phyloP scores from a whole-genome alignment of 768 basidiomycete species.

The Cystobasidiopsis lactophilus region DNA sequence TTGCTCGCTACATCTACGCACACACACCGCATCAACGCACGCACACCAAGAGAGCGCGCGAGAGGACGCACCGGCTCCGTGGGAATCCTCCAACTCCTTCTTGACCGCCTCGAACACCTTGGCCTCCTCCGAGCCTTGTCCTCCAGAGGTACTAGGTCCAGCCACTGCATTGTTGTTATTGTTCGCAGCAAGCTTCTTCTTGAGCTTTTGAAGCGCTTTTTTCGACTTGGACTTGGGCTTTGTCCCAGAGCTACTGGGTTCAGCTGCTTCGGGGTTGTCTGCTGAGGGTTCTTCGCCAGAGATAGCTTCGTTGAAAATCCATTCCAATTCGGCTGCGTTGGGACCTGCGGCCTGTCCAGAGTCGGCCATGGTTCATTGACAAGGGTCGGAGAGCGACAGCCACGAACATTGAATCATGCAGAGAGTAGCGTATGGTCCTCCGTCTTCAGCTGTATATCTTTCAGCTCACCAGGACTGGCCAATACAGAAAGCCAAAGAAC shows the following conservation, averaged over 20 bases:
- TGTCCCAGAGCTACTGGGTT: neutral
- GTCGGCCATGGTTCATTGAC: no score
- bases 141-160: no score
- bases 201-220: slow-evolving; percentile 7
- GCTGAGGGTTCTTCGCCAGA: neutral
- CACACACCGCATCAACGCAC: no score
- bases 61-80: no score
- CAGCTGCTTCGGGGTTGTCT: neutral
- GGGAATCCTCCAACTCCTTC: neutral
- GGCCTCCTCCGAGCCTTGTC: no score
- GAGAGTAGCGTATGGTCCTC: neutral
- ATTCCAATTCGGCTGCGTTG: neutral
- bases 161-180: neutral
- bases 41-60: no score
- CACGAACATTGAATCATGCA: neutral
- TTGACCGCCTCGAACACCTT: no score
- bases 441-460: neutral
- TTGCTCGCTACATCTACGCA: neutral
- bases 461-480: neutral
- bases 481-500: slow-evolving; percentile 67
- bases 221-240: slow-evolving; percentile 7
- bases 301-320: neutral
- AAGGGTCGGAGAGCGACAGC: no score
- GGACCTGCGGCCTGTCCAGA: neutral
- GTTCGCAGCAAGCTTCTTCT: neutral